Percentiles rank a stretch among this genome's conserved stretches.
Evolutionary conservation across 352 stramenopile species (phyloP).

Genomic region (Phytopythium delawarense): DNA sequence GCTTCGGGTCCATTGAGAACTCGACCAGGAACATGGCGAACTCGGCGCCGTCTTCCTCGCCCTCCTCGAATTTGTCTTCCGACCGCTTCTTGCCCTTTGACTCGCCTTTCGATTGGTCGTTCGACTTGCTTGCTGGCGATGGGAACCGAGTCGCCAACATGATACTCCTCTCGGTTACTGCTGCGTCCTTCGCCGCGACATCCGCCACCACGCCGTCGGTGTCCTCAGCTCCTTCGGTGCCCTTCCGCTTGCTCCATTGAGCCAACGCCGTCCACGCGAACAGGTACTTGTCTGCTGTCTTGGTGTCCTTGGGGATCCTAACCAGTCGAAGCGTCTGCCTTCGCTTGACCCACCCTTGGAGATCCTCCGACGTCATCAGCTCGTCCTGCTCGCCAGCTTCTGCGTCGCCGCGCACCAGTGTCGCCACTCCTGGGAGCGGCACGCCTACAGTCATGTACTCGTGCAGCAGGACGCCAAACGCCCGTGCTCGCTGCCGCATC

Average conservation of each 20-base stretch:
- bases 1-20: conserved; percentile 57
- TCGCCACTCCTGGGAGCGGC: conserved; percentile 43
- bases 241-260: conserved; percentile 15
- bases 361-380: conserved; percentile 41
- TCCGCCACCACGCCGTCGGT: conserved; percentile 5
- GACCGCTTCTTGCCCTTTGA: conserved; percentile 12
- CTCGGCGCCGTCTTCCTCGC: conserved; percentile 26
- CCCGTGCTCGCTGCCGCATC: conserved; percentile 38
- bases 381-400: conserved; percentile 20
- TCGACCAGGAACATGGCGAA: conserved; percentile 69
- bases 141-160: neutral
- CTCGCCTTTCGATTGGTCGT: neutral
- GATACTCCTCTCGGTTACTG: conserved; percentile 3
- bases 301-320: conserved; percentile 9
- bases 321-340: conserved; percentile 41
- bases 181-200: neutral
- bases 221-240: neutral
- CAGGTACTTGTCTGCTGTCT: conserved; percentile 4
- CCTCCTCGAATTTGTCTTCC: conserved; percentile 12
- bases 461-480: conserved; percentile 49
- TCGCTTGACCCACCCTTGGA: conserved; percentile 46
- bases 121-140: neutral
- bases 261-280: conserved; percentile 31
- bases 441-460: conserved; percentile 66
- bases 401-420: conserved; percentile 9